Evolutionary conservation across 2,329 filamentous ascomycete genomes (phyloP).

Genomic region (Penicillium sp.): DNA sequence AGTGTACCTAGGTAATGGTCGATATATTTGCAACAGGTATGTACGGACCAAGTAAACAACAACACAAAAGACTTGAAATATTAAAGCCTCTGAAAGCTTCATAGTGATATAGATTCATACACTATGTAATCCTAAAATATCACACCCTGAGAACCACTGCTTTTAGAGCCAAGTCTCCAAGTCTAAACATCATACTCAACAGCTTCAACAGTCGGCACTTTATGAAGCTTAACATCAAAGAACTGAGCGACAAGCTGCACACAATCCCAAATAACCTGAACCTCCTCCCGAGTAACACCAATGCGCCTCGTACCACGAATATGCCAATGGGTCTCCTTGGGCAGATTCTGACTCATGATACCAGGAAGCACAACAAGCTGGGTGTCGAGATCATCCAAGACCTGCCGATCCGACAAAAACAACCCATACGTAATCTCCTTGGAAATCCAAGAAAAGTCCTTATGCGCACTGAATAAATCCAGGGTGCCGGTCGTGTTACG

Average conservation of each 20-base stretch:
- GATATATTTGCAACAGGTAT: background rate
- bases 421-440: conserved; percentile 67
- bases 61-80: background rate
- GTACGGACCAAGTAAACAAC: background rate
- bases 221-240: conserved; percentile 26
- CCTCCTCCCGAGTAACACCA: conserved; percentile 39
- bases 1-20: background rate
- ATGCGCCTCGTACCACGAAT: conserved; percentile 43
- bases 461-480: conserved; percentile 30
- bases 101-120: background rate
- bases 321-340: conserved; percentile 45
- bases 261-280: conserved; percentile 35
- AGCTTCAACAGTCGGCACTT: conserved; percentile 30
- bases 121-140: background rate
- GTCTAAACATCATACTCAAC: conserved; percentile 31
- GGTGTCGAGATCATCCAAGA: conserved; percentile 43
- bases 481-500: conserved; percentile 42
- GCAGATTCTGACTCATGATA: conserved; percentile 46
- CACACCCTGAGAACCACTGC: background rate
- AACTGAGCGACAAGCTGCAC: conserved; percentile 29
- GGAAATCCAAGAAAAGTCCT: conserved; percentile 67
- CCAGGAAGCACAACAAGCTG: conserved; percentile 43
- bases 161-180: background rate
- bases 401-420: conserved; percentile 45
- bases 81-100: background rate